A percentile compares a stretch with the other conserved stretches of the same genome.
phyloP scores from a whole-genome alignment of 164 flowering plant genomes.

The Litsea cubeba region DNA sequence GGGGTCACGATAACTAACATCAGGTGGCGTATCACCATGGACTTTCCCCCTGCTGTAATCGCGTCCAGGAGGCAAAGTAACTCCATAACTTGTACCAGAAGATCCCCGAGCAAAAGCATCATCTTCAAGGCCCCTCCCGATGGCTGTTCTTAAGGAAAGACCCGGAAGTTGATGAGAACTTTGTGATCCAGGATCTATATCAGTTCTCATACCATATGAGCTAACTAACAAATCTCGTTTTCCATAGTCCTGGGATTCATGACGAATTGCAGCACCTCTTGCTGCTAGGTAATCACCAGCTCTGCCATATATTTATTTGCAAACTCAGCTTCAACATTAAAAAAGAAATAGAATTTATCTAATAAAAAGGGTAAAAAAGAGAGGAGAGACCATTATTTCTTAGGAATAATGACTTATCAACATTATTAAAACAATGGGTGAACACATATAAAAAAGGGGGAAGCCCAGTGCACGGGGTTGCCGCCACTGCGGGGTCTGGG shows the following conservation, averaged over 20 bases:
- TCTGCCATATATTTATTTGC: slow-evolving; percentile 95
- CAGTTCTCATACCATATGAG: slow-evolving; percentile 71
- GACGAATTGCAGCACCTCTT: slow-evolving; percentile 62
- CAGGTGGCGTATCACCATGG: slow-evolving; percentile 56
- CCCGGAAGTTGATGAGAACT: slow-evolving; percentile 28
- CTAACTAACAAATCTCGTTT: slow-evolving; percentile 15
- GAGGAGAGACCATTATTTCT: neutral
- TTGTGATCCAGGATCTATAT: slow-evolving; percentile 56
- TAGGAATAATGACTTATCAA: neutral
- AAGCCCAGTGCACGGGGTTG: neutral
- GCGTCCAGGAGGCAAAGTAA: slow-evolving; percentile 97
- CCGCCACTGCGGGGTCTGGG: neutral
- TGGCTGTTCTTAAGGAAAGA: slow-evolving; percentile 62
- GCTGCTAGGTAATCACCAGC: slow-evolving; percentile 87
- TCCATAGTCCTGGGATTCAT: slow-evolving; percentile 52
- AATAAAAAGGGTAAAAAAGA: no score
- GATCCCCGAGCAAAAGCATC: slow-evolving; percentile 59
- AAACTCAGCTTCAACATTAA: slow-evolving; percentile 6
- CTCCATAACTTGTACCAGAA: slow-evolving; percentile 85
- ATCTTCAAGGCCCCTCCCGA: slow-evolving; percentile 65
- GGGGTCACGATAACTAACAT: slow-evolving; percentile 55
- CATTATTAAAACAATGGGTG: no score
- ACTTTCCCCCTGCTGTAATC: slow-evolving; percentile 84
- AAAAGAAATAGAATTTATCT: no score
- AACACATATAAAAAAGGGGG: neutral